A percentile compares a stretch with the other conserved stretches of the same genome.
Conservation (phyloP, 257 asterid species). For the Scutellaria barbata region DNA sequence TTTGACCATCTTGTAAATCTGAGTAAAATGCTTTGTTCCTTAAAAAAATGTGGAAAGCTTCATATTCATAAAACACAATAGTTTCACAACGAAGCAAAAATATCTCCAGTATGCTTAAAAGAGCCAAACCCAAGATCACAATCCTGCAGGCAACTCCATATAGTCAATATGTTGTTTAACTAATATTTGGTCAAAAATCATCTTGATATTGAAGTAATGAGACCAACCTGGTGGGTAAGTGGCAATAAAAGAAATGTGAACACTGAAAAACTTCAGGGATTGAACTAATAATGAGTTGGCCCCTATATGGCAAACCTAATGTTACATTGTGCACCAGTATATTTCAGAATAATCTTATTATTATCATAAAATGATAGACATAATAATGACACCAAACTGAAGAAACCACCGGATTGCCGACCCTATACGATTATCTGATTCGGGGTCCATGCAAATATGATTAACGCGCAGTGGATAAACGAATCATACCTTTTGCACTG, state of each 20-base stretch:
- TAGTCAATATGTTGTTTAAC: slow-evolving; percentile 56
- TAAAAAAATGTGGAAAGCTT: slow-evolving; percentile 41
- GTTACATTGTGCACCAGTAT: slow-evolving; percentile 57
- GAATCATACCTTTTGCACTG: too few relatives aligned
- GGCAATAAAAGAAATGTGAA: slow-evolving; percentile 63
- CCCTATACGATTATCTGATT: too few relatives aligned
- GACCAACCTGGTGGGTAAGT: slow-evolving; percentile 68
- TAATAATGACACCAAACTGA: slow-evolving; percentile 30
- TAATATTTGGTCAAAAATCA: slow-evolving; percentile 51
- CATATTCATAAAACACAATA: slow-evolving; percentile 46
- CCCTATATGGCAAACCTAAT: slow-evolving; percentile 68
- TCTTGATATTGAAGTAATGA: slow-evolving; percentile 49
- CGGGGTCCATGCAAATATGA: too few relatives aligned
- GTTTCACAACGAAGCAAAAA: slow-evolving; percentile 51
- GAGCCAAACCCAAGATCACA: slow-evolving; percentile 58
- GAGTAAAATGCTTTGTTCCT: slow-evolving; percentile 43
- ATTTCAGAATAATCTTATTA: slow-evolving; percentile 46
- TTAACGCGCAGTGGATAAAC: too few relatives aligned
- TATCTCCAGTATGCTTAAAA: slow-evolving; percentile 59
- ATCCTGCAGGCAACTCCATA: slow-evolving; percentile 67
- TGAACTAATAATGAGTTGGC: slow-evolving; percentile 64
- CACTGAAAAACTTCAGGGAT: slow-evolving; percentile 64
- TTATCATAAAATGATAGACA: slow-evolving; percentile 38
- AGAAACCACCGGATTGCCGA: too few relatives aligned
- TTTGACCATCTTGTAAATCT: slow-evolving; percentile 42